These are phyloP conservation scores for Candida andamanensis DNA, from an alignment of 805 yeast species.

Conservation along the genomic window DNA sequence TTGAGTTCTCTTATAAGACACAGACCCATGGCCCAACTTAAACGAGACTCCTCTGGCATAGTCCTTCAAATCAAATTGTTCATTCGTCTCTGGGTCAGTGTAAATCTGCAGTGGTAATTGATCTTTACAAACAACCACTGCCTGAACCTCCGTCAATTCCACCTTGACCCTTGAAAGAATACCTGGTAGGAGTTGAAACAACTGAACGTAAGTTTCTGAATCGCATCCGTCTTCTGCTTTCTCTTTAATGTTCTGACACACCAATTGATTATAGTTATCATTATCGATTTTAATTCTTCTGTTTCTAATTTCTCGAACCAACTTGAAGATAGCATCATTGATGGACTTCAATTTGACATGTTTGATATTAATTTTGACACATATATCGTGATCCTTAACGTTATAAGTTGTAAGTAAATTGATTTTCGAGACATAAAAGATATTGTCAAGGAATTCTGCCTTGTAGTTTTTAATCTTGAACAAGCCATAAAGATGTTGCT, in stretches of 20 bases:
- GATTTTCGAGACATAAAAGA: slow-evolving; percentile 20
- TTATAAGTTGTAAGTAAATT: slow-evolving; percentile 23
- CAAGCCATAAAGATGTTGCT: slow-evolving; percentile 16
- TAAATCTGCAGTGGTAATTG: slow-evolving; percentile 30
- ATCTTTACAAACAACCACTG: slow-evolving; percentile 37
- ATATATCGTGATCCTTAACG: slow-evolving; percentile 16
- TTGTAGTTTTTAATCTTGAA: slow-evolving; percentile 28
- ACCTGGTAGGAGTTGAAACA: slow-evolving; percentile 29
- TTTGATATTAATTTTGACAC: slow-evolving; percentile 22
- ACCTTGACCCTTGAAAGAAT: slow-evolving; percentile 22
- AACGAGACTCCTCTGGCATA: slow-evolving; percentile 35
- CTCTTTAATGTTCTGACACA: slow-evolving; percentile 2
- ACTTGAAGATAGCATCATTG: slow-evolving; percentile 32
- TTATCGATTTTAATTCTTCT: slow-evolving; percentile 22
- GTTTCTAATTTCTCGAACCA: slow-evolving; percentile 29
- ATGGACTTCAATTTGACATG: slow-evolving; percentile 27
- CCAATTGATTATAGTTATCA: slow-evolving; percentile 16
- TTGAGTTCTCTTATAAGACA: slow-evolving; percentile 19
- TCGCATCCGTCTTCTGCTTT: slow-evolving; percentile 2
- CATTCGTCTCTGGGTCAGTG: slow-evolving; percentile 16
- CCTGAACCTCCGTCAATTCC: slow-evolving; percentile 22
- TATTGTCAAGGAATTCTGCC: slow-evolving; percentile 28
- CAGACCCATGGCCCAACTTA: slow-evolving; percentile 16
- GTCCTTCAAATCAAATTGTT: slow-evolving; percentile 29
- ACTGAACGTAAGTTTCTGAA: slow-evolving; percentile 13